Evolutionary conservation across 495 filamentous ascomycete genomes (phyloP).

Genomic region (Aspergillus wentii): DNA sequence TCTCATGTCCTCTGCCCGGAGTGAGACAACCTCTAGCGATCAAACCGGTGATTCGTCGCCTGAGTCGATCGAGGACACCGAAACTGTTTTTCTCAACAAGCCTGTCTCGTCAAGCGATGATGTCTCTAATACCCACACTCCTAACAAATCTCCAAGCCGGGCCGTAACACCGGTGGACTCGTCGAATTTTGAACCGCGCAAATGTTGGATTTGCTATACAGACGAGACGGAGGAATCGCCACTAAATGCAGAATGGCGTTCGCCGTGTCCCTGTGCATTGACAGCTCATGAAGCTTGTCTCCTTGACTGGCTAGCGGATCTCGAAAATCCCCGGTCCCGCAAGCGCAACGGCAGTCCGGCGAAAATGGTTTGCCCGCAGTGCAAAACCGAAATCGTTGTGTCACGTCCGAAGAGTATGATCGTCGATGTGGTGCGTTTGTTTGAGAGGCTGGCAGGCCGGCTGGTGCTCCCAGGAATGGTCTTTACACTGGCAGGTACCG

Average conservation of each 20-base stretch:
- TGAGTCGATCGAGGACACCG: slow-evolving; percentile 28
- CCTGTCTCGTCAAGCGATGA: slow-evolving; percentile 16
- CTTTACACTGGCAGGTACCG: slow-evolving; percentile 48
- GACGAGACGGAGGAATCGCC: slow-evolving; percentile 74
- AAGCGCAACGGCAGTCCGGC: slow-evolving; percentile 39
- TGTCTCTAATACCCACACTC: too few species aligned
- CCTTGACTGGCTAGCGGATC: slow-evolving; percentile 82
- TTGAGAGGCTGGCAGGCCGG: slow-evolving; percentile 50
- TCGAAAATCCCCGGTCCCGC: slow-evolving; percentile 58
- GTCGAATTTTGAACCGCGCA: slow-evolving; percentile 46
- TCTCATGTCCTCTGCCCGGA: slow-evolving; percentile 17
- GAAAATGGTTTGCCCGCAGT: slow-evolving; percentile 79
- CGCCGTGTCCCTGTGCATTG: slow-evolving; percentile 82
- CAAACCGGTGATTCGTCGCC: slow-evolving; percentile 12
- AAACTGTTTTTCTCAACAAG: slow-evolving; percentile 41
- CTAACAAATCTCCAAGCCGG: slow-evolving; percentile 12
- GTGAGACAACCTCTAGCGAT: slow-evolving; percentile 8
- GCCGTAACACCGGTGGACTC: slow-evolving; percentile 11
- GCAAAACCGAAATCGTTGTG: slow-evolving; percentile 74
- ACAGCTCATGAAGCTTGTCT: slow-evolving; percentile 89
- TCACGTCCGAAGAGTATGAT: slow-evolving; percentile 65
- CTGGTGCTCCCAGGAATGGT: slow-evolving; percentile 56
- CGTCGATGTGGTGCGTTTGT: slow-evolving; percentile 50
- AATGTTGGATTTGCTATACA: slow-evolving; percentile 91
- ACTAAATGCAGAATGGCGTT: slow-evolving; percentile 69